Percentiles rank a stretch among this genome's conserved stretches.
These are phyloP conservation scores for Pleurotus pulmonarius DNA, from an alignment of 768 basidiomycete genomes.

Conservation along the genomic window DNA sequence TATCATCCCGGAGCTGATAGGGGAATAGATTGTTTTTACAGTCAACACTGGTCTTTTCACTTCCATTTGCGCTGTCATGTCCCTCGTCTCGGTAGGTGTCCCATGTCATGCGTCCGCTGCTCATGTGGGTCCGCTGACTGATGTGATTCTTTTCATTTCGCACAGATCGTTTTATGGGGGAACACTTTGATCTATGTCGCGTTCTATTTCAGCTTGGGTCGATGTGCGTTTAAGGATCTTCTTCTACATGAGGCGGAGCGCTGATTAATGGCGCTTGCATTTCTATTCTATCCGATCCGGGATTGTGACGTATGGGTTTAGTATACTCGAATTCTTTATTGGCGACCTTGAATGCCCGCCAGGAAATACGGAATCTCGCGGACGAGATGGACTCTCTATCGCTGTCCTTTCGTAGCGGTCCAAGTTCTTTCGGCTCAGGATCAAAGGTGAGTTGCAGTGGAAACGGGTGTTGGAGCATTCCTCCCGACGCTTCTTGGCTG, in stretches of 20 bases:
- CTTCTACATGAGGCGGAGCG: neutral
- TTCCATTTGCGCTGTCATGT: conserved; percentile 4
- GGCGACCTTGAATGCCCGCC: conserved; percentile 28
- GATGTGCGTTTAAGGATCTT: conserved; percentile 4
- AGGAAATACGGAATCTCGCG: conserved; percentile 37
- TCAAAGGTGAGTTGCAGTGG: conserved; percentile 7
- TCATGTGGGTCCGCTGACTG: neutral
- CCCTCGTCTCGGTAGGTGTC: neutral
- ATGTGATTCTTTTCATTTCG: neutral
- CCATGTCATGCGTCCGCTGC: neutral
- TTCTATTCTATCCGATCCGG: neutral
- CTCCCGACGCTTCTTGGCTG: neutral
- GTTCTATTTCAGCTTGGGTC: conserved; percentile 13
- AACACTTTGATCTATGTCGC: conserved; percentile 22
- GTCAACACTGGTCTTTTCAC: conserved; percentile 10
- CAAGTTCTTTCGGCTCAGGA: conserved; percentile 3
- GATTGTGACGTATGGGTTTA: conserved; percentile 14
- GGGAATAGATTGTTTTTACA: conserved; percentile 8
- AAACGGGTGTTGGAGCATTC: neutral
- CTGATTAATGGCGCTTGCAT: neutral
- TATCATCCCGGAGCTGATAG: conserved; percentile 33
- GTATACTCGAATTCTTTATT: conserved; percentile 30
- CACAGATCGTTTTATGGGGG: conserved; percentile 20
- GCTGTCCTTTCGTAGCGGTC: conserved; percentile 35
- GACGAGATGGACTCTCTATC: conserved; percentile 44